Evolutionary conservation across 106 monocot species (phyloP), one percentile per base, ranked within the genome.

Genomic region (Apostasia ramifera): DNA sequence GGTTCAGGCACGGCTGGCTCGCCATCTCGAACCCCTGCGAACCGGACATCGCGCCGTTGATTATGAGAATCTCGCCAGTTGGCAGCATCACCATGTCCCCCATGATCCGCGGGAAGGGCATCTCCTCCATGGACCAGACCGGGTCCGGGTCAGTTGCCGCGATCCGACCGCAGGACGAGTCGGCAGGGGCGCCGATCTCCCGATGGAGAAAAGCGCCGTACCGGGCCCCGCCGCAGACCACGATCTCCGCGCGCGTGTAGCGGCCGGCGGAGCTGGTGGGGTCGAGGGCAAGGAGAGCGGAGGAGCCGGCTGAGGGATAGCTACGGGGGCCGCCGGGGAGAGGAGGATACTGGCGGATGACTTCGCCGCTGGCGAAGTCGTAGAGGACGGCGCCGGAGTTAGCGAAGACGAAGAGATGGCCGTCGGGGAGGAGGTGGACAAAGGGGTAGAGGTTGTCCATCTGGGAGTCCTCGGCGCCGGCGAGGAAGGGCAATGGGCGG

Each of bases 361-460:
- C 72, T 9, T 49, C 53, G 45, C 77, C 84, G 51, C 70, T 40
- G 69, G 8, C 26, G 39, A 70, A 44, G 81, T 88, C 66, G 76
- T 83, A 83, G 75, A 83, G 71, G 44, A 83, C 72, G 68, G 83
- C 66, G 5, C 74, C 67, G 13, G 72, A 53, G 69, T 88, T 88
- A 72, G 87, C 90, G 79, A 90, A 90, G 61, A 90, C 74, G 76
- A 90, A 90, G 76, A 90, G 84, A 73, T 83, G 68, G 78, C 91
- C 94, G 68, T 85, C 85, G 47, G 94, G 91, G 69, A 82, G 77
- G 59, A 94, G 90, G 78, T 94, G 91, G 71, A 94, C 79, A 63
- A 85, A 90, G 0, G 86, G 90, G 61, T 90, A 90, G 59, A 90
- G 76, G 66, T 90, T 90, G 78, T 86, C 90, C 78, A 81, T 67